Evolutionary conservation across 2,329 filamentous ascomycete species (phyloP), one percentile per base, ranked within the genome.

Genomic region (Penicillium sp.): DNA sequence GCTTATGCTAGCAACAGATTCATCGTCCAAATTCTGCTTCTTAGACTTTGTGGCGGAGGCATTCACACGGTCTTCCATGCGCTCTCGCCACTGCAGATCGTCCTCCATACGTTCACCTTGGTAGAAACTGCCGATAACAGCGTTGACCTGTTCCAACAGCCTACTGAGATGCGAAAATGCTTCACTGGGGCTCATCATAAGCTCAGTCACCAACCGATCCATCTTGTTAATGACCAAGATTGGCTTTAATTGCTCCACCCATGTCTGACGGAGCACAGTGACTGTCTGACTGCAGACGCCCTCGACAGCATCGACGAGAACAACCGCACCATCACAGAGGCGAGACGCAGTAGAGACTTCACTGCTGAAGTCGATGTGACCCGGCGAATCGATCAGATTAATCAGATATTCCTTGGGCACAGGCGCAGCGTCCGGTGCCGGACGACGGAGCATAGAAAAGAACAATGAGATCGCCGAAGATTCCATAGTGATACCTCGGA

Each of bases 401-500:
- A 99, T 91, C 60, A 99, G 82, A 71, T 96, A 97, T 75, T 99
- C 93, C 70, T 91, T 91, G 21, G 89, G 83, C 67, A 88, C 84
- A 0, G 91, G 88, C 14, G 81, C 71, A 6, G 85, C 85, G 16
- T 91, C 87, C 2, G 89, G 87, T 1, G 84, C 80, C 37, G 85
- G 80, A 64, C 91, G 86, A 64, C 93, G 85, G 53, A 96, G 80
- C 84, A 98, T 91, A 35, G 93, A 96, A 74, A 99, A 99, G 77
- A 90, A 96, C 33, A 99, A 82, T 0, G 95, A 98, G 63, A 99
- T 99, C 60, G 95, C 95, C 6, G 93, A 98, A 0, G 95, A 98
- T 75, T 99, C 95, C 95, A 99, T 99, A n/a, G 95, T 99, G 71
- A 99, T 99, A 55, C 95, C 95, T 63, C 95, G 89, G 16, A 90